phyloP scores from a whole-genome alignment of 352 stramenopile species.

The Phytophthora pistaciae region DNA sequence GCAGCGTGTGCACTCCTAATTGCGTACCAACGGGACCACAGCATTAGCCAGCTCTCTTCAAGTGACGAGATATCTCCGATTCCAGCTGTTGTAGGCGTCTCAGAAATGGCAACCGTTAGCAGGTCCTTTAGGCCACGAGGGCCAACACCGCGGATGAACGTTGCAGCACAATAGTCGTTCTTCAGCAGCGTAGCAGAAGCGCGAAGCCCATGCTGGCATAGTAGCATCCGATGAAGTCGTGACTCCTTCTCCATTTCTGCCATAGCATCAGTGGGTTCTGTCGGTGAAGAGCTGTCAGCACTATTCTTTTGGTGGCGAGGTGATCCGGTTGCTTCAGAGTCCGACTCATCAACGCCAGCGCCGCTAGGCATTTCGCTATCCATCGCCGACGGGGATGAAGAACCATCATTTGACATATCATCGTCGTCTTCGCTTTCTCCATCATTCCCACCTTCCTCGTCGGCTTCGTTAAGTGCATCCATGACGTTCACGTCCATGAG shows the following conservation, averaged over 20 bases:
- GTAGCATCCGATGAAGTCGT: constrained; percentile 74
- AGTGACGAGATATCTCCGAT: constrained; percentile 77
- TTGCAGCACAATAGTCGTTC: constrained; percentile 67
- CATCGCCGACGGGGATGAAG: constrained; percentile 75
- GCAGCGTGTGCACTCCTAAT: constrained; percentile 61
- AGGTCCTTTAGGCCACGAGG: constrained; percentile 68
- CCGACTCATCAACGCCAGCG: constrained; percentile 62
- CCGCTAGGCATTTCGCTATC: constrained; percentile 73
- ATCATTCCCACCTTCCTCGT: constrained; percentile 38
- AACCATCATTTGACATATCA: constrained; percentile 90
- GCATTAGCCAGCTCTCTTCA: constrained; percentile 82
- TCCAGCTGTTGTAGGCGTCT: constrained; percentile 72
- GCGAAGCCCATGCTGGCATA: constrained; percentile 83
- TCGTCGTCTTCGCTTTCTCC: constrained; percentile 87
- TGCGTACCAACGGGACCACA: constrained; percentile 83
- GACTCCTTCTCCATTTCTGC: constrained; percentile 85
- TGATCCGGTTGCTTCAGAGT: constrained; percentile 56
- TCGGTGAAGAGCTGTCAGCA: constrained; percentile 16
- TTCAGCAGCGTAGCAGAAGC: constrained; percentile 77
- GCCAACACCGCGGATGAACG: constrained; percentile 71
- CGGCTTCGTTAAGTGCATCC: constrained; percentile 48
- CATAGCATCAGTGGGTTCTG: constrained; percentile 61
- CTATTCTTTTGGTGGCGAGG: constrained; percentile 36
- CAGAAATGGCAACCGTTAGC: constrained; percentile 73
- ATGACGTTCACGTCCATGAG: constrained; percentile 61